These are phyloP conservation scores for Aureobasidium namibiae DNA, from an alignment of 2,329 filamentous ascomycete genomes.

Conservation along the genomic window DNA sequence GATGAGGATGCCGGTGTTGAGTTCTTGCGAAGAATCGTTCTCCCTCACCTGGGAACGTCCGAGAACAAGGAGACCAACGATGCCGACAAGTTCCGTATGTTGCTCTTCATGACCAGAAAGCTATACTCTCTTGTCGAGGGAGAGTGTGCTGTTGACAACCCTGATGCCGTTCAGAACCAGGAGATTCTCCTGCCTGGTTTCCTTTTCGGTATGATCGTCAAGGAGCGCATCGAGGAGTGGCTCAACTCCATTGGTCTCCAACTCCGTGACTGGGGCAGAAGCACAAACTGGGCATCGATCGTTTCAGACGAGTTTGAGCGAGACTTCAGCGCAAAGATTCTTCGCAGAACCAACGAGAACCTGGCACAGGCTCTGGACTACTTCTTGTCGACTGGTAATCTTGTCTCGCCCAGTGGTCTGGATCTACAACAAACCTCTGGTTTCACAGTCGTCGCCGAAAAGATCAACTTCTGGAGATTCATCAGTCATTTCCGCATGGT, in stretches of 20 bases:
- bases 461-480: constrained; percentile 97
- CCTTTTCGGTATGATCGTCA: constrained; percentile 89
- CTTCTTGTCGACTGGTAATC: constrained; percentile 90
- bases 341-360: constrained; percentile 78
- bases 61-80: constrained; percentile 79
- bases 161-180: constrained; percentile 92
- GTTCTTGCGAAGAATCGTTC: constrained; percentile 79
- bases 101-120: constrained; percentile 94
- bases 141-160: constrained; percentile 89
- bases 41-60: constrained; percentile 83
- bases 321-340: constrained; percentile 70
- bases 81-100: constrained; percentile 84
- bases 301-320: constrained; percentile 67
- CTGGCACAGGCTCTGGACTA: constrained; percentile 83
- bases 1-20: constrained; percentile 87
- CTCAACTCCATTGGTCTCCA: constrained; percentile 51
- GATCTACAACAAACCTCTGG: constrained; percentile 92
- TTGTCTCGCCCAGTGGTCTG: constrained; percentile 82
- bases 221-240: constrained; percentile 89
- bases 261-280: constrained; percentile 45
- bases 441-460: constrained; percentile 94
- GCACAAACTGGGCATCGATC: constrained; percentile 51
- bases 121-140: constrained; percentile 88
- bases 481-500: constrained; percentile 99
- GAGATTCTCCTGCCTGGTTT: constrained; percentile 91